Conservation (phyloP, 345 rosid genomes). For the Acer yangbiense region DNA sequence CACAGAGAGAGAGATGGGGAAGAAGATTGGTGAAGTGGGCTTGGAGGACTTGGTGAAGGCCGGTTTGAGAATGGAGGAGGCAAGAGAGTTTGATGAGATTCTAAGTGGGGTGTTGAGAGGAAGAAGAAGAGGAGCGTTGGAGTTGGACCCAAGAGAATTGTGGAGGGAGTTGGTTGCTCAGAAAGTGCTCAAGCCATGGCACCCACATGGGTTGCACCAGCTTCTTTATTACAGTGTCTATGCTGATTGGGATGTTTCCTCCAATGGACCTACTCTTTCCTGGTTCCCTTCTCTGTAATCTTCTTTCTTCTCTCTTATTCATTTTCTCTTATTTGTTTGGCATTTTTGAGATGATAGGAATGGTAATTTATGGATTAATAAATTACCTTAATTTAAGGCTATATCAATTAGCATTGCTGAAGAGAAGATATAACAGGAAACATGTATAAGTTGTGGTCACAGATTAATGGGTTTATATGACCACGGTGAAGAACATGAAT, state of each 20-base stretch:
- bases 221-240: constrained; percentile 71
- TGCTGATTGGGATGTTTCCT: constrained; percentile 63
- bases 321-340: not conserved
- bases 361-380: too few relatives aligned
- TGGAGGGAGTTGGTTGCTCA: constrained; percentile 58
- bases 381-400: too few relatives aligned
- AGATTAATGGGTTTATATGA: not conserved
- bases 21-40: constrained; percentile 46
- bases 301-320: constrained; percentile 13
- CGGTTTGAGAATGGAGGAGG: constrained; percentile 51
- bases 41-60: constrained; percentile 52
- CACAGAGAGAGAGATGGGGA: constrained; percentile 28
- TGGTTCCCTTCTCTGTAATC: constrained; percentile 85
- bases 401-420: too few relatives aligned
- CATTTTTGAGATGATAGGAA: too few relatives aligned
- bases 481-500: not conserved
- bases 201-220: constrained; percentile 74
- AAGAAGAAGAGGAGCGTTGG: not conserved
- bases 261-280: constrained; percentile 74
- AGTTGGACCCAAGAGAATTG: constrained; percentile 51
- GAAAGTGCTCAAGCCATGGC: constrained; percentile 62
- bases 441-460: not conserved
- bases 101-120: constrained; percentile 33
- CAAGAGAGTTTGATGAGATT: constrained; percentile 36
- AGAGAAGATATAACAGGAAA: too few relatives aligned